Evolutionary conservation across 768 basidiomycete species (phyloP).

Genomic region (Ramaria rubella): DNA sequence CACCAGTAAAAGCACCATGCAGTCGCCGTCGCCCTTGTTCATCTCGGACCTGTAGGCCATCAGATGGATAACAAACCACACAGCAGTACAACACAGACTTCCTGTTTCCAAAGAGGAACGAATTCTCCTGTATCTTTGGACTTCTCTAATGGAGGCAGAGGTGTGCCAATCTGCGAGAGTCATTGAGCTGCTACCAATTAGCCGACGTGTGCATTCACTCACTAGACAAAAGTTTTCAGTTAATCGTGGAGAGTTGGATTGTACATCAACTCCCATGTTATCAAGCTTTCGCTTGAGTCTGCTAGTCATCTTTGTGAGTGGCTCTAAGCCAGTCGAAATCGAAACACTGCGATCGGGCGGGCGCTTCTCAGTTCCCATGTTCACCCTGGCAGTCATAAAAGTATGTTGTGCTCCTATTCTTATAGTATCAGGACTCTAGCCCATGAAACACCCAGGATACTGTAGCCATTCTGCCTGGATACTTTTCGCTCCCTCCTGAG

Average conservation of each 20-base stretch:
- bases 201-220: constrained; percentile 16
- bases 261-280: constrained; percentile 61
- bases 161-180: constrained; percentile 75
- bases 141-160: constrained; percentile 90
- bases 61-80: constrained; percentile 13
- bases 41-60: constrained; percentile 63
- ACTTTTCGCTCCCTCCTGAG: constrained; percentile 72
- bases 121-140: constrained; percentile 89
- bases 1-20: constrained; percentile 98
- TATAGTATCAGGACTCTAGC: background rate
- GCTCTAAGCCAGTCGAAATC: background rate
- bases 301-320: constrained; percentile 36
- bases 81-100: constrained; percentile 43
- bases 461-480: constrained; percentile 78
- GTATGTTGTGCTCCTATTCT: constrained; percentile 12
- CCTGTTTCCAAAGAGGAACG: constrained; percentile 97
- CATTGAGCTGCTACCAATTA: background rate
- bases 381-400: constrained; percentile 31
- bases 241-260: constrained; percentile 54
- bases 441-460: constrained; percentile 59
- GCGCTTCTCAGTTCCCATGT: constrained; percentile 22
- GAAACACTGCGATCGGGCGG: background rate
- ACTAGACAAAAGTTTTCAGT: constrained; percentile 86
- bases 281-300: constrained; percentile 82
- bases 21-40: constrained; percentile 87